Conservation (phyloP, 305 asterid species). For the Fraxinus baroniana region DNA sequence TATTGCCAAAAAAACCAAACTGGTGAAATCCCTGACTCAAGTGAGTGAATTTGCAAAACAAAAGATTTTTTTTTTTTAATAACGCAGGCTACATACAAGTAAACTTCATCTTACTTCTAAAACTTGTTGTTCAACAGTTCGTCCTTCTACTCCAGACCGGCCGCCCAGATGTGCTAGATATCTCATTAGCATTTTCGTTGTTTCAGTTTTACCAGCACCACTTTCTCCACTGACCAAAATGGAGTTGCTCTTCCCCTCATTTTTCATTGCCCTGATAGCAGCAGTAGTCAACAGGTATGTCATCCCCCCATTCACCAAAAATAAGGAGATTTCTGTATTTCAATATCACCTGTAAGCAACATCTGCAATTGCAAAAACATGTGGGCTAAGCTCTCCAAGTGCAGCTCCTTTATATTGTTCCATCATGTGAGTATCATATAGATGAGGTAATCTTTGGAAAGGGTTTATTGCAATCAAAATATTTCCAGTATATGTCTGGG, state of each 20-base stretch:
- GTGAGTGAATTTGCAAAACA: background rate
- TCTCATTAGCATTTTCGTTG: slow-evolving; percentile 77
- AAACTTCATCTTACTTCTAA: slow-evolving; percentile 46
- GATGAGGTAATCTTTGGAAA: slow-evolving; percentile 68
- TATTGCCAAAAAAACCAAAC: slow-evolving; percentile 4
- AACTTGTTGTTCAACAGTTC: slow-evolving; percentile 73
- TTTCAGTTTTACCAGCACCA: slow-evolving; percentile 80
- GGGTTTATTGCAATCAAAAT: slow-evolving; percentile 82
- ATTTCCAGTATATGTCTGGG: slow-evolving; percentile 82
- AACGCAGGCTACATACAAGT: background rate
- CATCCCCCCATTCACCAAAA: background rate
- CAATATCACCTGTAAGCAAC: slow-evolving; percentile 63
- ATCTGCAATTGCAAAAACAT: slow-evolving; percentile 77
- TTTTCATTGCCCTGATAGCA: slow-evolving; percentile 56
- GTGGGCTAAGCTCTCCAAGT: slow-evolving; percentile 72
- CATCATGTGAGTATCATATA: slow-evolving; percentile 66
- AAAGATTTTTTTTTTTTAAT: background rate
- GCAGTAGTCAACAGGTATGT: background rate
- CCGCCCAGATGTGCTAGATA: slow-evolving; percentile 71
- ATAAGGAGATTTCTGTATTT: background rate
- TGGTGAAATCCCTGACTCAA: background rate
- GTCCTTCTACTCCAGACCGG: slow-evolving; percentile 52
- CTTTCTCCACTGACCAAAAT: slow-evolving; percentile 78
- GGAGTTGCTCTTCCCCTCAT: slow-evolving; percentile 65
- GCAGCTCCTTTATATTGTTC: slow-evolving; percentile 63